phyloP scores from a whole-genome alignment of 2,329 filamentous ascomycete species.

The Apiospora koreana region DNA sequence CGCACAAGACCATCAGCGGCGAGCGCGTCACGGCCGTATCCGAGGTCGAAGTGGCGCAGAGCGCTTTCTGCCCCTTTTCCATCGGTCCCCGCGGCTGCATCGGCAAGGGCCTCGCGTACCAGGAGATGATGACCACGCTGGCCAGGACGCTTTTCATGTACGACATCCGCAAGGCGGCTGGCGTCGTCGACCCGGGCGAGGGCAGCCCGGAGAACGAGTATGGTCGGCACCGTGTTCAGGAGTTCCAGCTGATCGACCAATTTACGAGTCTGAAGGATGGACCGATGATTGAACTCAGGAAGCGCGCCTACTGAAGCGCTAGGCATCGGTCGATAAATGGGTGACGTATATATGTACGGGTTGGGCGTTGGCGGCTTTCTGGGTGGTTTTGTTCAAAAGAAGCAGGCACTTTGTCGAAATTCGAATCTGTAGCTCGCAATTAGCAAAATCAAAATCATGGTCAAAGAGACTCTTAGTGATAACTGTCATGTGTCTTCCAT shows the following conservation, averaged over 20 bases:
- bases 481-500: neutral
- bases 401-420: neutral
- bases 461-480: neutral
- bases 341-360: too few relatives aligned
- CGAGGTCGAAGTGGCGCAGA: constrained; percentile 57
- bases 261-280: constrained; percentile 76
- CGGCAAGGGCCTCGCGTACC: constrained; percentile 68
- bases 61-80: constrained; percentile 75
- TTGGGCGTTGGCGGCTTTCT: constrained; percentile 1
- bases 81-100: constrained; percentile 72
- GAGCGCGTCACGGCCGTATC: constrained; percentile 46
- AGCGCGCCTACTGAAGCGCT: constrained; percentile 20
- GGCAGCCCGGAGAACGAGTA: constrained; percentile 49
- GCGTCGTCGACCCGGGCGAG: constrained; percentile 52
- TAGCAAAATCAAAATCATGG: neutral
- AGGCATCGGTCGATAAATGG: neutral
- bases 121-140: constrained; percentile 65
- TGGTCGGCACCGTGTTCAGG: constrained; percentile 55
- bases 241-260: constrained; percentile 72
- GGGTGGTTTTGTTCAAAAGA: neutral
- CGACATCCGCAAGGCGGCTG: constrained; percentile 56
- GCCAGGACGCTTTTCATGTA: constrained; percentile 63
- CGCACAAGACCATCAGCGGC: constrained; percentile 35
- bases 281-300: constrained; percentile 64
- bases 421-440: neutral